Percentiles rank a stretch among this genome's conserved stretches.
These are phyloP conservation scores for Claviceps lovelessii DNA, from an alignment of 2,329 filamentous ascomycete genomes.

Conservation along the genomic window DNA sequence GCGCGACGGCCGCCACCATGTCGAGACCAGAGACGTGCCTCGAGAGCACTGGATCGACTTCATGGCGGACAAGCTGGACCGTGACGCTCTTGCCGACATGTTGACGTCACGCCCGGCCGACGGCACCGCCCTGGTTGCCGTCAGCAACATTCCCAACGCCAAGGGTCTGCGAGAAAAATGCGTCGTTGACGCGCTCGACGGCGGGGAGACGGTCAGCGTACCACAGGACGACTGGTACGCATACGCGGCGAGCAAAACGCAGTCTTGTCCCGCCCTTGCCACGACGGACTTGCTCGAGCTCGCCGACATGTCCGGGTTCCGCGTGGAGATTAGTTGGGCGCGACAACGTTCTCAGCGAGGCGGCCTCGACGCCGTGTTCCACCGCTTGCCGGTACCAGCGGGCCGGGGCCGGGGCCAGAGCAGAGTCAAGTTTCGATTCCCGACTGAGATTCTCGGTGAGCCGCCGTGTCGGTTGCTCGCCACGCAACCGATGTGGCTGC, in stretches of 20 bases:
- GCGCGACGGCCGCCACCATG: background rate
- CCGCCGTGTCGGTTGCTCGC: background rate
- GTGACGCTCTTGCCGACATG: background rate
- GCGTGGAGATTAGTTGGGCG: slow-evolving; percentile 30
- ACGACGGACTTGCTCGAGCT: slow-evolving; percentile 9
- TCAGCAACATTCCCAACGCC: slow-evolving; percentile 10
- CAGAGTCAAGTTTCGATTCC: slow-evolving; percentile 6
- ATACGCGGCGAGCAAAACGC: background rate
- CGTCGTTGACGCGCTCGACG: slow-evolving; percentile 3
- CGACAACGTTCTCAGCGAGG: slow-evolving; percentile 15
- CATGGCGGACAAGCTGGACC: background rate
- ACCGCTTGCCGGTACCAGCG: slow-evolving; percentile 19
- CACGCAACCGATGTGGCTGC: slow-evolving; percentile 5
- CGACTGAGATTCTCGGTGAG: slow-evolving; percentile 1
- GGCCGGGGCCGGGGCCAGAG: background rate
- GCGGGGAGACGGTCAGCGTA: background rate
- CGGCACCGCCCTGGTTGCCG: background rate
- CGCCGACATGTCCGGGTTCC: slow-evolving; percentile 23
- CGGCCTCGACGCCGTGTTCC: slow-evolving; percentile 11
- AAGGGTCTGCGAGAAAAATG: slow-evolving; percentile 15
- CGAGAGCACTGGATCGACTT: slow-evolving; percentile 3
- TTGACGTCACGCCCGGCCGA: background rate
- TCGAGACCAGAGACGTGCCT: background rate
- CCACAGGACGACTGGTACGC: background rate
- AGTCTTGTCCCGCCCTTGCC: slow-evolving; percentile 2